Evolutionary conservation across 345 rosid genomes (phyloP), one percentile per base, ranked within the genome.

Genomic region (Viola odorata): DNA sequence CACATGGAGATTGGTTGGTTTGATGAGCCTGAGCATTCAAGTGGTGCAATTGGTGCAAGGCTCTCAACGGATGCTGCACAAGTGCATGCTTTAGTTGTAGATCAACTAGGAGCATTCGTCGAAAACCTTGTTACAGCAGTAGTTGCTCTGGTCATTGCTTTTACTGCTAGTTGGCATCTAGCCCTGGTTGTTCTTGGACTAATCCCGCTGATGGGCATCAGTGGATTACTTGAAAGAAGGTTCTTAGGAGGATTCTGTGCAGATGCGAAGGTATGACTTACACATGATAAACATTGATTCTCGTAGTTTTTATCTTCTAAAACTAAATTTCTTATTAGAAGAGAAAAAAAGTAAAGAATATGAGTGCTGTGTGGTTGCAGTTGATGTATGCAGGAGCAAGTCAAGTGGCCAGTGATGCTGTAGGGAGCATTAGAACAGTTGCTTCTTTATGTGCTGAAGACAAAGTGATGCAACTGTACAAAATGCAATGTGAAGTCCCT

Each of bases 391-490:
- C 45, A 47, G 68, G 55, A 54, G 68, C 68, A 3, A 64, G 61
- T 45, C 61, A 64, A 55, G 54, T 64, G n/a, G 68, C 68, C 41
- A 64, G 23, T 55, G 68, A 55, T 55, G 68, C 68, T n/a, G n/a
- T n/a, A n/a, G n/a, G n/a, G n/a, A n/a, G n/a, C n/a, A n/a, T n/a
- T n/a, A n/a, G n/a, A n/a, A n/a, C n/a, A n/a, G n/a, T n/a, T n/a
- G n/a, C n/a, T n/a, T n/a, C n/a, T n/a, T n/a, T n/a, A n/a, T n/a
- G n/a, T n/a, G n/a, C n/a, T n/a, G n/a, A n/a, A n/a, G n/a, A n/a
- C n/a, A n/a, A n/a, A n/a, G n/a, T n/a, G 7, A 55, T 64, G 3
- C 12, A 48, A 5, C 6, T 48, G 14, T 7, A 48, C 51, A 48
- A 1, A 16, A 16, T 48, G 7, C 14, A 12, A n/a, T 47, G n/a